Base-by-base conservation (phyloP, 2,329 filamentous ascomycete genomes). In the Fusarium fujikuroi region DNA sequence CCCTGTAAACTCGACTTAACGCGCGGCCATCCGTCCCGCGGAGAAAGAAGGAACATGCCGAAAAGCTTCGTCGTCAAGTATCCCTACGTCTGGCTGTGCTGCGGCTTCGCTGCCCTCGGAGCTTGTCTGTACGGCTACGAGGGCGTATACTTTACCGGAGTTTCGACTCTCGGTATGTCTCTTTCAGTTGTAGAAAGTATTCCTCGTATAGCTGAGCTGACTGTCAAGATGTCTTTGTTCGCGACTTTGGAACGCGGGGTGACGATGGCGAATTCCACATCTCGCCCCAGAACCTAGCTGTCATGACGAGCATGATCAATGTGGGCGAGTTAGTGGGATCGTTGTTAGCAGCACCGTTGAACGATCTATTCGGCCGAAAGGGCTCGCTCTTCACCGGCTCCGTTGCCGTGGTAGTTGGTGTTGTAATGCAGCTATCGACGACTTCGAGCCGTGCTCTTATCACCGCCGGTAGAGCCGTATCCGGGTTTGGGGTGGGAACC, bases 261-360 rank as follows among this genome's bases (percentile, higher is more conserved):
- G 50, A 61, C 7, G 66, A 81, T 46, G 81, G 79, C 44, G 69
- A 67, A 14, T 81, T 79, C 62, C 75, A 72, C 23, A 80, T 81
- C 43, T 66, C 73, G 3, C 72, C 81, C 5, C 61, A 65, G 12
- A 69, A 62, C 9, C 42, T 77, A 40, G 69, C 76, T 19, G 42
- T 77, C 73, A 83, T 80, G 79, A 81, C 80, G 19, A 82, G 81
- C 62, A 80, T 82, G 75, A 83, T 84, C 72, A 81, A 84, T 60
- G 77, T 84, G 28, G 82, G 81, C 54, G 82, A 84, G 60, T 72
- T 84, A 30, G 70, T 80, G 23, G 82, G 81, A 19, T 82, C 82
- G 9, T 65, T 84, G 8, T 32, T 68, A 4, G 78, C 82, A 9
- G 81, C 82, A 6, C 82, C 81, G 11, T 60, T 84, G n/a, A 83